Percentiles rank a stretch among this genome's conserved stretches.
These are phyloP conservation scores for Ormosia semicastrata DNA, from an alignment of 306 rosid genomes.

Conservation along the genomic window DNA sequence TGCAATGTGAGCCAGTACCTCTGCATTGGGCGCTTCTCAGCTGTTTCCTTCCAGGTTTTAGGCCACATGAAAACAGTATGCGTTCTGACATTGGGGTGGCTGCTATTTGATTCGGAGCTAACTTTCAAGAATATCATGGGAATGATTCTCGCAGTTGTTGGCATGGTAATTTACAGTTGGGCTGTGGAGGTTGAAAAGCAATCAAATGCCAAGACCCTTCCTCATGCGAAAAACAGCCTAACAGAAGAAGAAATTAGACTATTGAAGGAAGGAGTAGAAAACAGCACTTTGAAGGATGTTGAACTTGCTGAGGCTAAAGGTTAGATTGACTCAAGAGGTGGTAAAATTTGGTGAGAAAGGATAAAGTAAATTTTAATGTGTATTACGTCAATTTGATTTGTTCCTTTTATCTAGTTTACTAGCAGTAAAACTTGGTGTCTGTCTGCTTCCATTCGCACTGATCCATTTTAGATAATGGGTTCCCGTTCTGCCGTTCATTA, in stretches of 20 bases:
- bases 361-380: slow-evolving; percentile 21
- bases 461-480: slow-evolving; percentile 31
- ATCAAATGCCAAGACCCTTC: slow-evolving; percentile 40
- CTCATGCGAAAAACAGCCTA: slow-evolving; percentile 62
- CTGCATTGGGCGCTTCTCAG: slow-evolving; percentile 93
- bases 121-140: slow-evolving; percentile 82
- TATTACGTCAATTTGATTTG: slow-evolving; percentile 31
- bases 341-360: slow-evolving; percentile 21
- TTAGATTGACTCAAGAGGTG: slow-evolving; percentile 28
- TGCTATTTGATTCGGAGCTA: slow-evolving; percentile 82
- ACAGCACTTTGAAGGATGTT: slow-evolving; percentile 49
- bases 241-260: slow-evolving; percentile 85
- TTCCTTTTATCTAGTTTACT: slow-evolving; percentile 26
- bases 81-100: slow-evolving; percentile 89
- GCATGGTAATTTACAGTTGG: slow-evolving; percentile 95
- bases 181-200: slow-evolving; percentile 75
- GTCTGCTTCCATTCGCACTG: slow-evolving; percentile 25
- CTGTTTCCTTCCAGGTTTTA: slow-evolving; percentile 88
- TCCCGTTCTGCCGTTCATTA: neutral
- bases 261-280: slow-evolving; percentile 60
- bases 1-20: slow-evolving; percentile 93
- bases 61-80: slow-evolving; percentile 97
- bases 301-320: slow-evolving; percentile 62
- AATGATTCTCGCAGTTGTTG: slow-evolving; percentile 71
- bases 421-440: slow-evolving; percentile 23